Conservation (phyloP, 2,329 filamentous ascomycete species). For the Calonectria hongkongensis region DNA sequence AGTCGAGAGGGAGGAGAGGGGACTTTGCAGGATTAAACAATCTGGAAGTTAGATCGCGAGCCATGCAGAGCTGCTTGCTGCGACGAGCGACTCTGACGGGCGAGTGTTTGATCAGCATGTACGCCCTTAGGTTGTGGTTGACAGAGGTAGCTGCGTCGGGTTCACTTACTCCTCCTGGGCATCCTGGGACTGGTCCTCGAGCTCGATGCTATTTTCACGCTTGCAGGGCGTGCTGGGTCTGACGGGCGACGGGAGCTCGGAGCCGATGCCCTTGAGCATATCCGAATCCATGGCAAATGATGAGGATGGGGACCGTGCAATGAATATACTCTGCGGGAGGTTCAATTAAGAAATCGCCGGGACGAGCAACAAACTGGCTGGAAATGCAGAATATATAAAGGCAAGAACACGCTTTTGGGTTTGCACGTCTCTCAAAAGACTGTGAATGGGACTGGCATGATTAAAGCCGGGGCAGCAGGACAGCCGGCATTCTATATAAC, state of each 20-base stretch:
- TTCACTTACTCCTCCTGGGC: constrained; percentile 36
- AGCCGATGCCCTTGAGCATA: constrained; percentile 45
- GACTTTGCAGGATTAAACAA: constrained; percentile 25
- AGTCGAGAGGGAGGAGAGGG: constrained; percentile 27
- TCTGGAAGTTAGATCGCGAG: not conserved
- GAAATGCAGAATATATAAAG: not conserved
- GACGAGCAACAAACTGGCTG: not conserved
- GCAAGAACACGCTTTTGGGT: constrained; percentile 16
- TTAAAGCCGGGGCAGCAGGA: not conserved
- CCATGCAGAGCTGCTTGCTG: not conserved
- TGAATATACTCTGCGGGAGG: too few relatives aligned
- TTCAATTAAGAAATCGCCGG: not conserved
- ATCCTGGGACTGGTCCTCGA: constrained; percentile 40
- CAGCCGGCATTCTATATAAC: constrained; percentile 24
- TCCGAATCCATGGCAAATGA: constrained; percentile 41
- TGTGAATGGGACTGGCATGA: not conserved
- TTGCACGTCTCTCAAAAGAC: constrained; percentile 26
- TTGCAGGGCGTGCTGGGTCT: constrained; percentile 15
- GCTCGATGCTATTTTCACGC: constrained; percentile 50
- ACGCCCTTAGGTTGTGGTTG: not conserved
- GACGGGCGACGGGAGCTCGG: constrained; percentile 41
- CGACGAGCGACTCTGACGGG: constrained; percentile 31
- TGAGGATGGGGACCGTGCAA: not conserved
- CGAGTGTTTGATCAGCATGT: constrained; percentile 31
- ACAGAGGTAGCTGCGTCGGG: not conserved